These are phyloP conservation scores for Hibiscus syriacus DNA, from an alignment of 345 rosid species.

Conservation along the genomic window DNA sequence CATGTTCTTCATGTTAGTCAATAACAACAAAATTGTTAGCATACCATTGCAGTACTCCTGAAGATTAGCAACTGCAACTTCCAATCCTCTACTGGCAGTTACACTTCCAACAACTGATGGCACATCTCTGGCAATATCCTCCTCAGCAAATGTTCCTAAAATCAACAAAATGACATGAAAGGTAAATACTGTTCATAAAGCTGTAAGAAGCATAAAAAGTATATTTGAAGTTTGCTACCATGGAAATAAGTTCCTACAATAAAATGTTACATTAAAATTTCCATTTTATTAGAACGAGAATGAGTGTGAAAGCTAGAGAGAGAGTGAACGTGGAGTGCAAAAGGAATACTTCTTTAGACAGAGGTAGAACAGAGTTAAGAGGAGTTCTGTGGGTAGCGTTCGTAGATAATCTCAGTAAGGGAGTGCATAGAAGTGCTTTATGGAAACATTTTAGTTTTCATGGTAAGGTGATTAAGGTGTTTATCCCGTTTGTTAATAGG, in stretches of 20 bases:
- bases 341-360: too few relatives aligned
- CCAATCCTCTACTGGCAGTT: constrained; percentile 89
- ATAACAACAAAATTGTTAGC: constrained; percentile 8
- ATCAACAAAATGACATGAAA: constrained; percentile 16
- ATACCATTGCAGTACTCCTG: constrained; percentile 99
- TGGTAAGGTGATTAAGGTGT: too few relatives aligned
- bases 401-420: too few relatives aligned
- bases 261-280: too few relatives aligned
- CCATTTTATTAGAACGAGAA: too few relatives aligned
- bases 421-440: too few relatives aligned
- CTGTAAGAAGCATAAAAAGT: background rate
- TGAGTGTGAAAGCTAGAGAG: too few relatives aligned
- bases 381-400: too few relatives aligned
- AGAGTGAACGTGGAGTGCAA: too few relatives aligned
- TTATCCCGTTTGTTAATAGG: too few relatives aligned
- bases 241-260: background rate
- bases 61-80: constrained; percentile 98
- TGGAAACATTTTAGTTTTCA: too few relatives aligned
- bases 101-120: constrained; percentile 73
- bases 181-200: background rate
- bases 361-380: too few relatives aligned
- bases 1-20: background rate
- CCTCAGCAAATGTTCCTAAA: constrained; percentile 96
- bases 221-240: background rate
- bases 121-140: constrained; percentile 79